Percentiles rank a stretch among this genome's conserved stretches.
Conservation (phyloP, 768 basidiomycete genomes). For the Hericium alpestre region DNA sequence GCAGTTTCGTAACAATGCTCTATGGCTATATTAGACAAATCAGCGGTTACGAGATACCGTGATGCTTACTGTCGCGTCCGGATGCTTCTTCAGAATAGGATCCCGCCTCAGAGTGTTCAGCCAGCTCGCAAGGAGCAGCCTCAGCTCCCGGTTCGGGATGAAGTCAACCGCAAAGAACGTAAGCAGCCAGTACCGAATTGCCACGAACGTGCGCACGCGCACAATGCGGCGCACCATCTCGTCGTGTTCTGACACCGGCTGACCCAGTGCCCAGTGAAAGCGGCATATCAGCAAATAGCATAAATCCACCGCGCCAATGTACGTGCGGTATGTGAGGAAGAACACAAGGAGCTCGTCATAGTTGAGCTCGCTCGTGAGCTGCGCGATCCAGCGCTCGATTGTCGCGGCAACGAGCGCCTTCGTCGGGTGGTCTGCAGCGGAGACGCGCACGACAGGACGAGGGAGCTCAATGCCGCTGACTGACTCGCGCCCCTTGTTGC, state of each 20-base stretch:
- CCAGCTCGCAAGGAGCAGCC: constrained; percentile 67
- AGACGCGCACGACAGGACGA: constrained; percentile 1
- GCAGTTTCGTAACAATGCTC: constrained; percentile 74
- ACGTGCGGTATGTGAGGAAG: constrained; percentile 86
- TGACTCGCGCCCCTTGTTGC: not conserved
- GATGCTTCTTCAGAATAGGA: constrained; percentile 54
- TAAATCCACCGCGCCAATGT: constrained; percentile 69
- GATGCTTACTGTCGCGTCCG: constrained; percentile 59
- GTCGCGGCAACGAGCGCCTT: constrained; percentile 76
- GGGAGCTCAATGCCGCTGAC: constrained; percentile 1
- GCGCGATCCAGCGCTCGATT: constrained; percentile 88
- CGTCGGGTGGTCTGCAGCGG: constrained; percentile 25
- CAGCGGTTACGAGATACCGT: constrained; percentile 1
- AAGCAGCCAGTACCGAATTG: constrained; percentile 81
- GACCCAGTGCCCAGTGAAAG: constrained; percentile 79
- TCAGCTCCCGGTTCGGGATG: constrained; percentile 65
- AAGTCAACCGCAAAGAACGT: constrained; percentile 90
- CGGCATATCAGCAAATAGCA: constrained; percentile 75
- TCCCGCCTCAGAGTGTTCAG: constrained; percentile 68
- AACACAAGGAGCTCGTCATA: constrained; percentile 84
- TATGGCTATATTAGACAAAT: constrained; percentile 19
- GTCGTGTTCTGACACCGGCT: constrained; percentile 41
- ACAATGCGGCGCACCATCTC: constrained; percentile 68
- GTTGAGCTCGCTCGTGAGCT: constrained; percentile 76
- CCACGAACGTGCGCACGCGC: constrained; percentile 81